Base-by-base conservation (phyloP, 2,329 filamentous ascomycete genomes). In the Ophiosphaerella korrae region DNA sequence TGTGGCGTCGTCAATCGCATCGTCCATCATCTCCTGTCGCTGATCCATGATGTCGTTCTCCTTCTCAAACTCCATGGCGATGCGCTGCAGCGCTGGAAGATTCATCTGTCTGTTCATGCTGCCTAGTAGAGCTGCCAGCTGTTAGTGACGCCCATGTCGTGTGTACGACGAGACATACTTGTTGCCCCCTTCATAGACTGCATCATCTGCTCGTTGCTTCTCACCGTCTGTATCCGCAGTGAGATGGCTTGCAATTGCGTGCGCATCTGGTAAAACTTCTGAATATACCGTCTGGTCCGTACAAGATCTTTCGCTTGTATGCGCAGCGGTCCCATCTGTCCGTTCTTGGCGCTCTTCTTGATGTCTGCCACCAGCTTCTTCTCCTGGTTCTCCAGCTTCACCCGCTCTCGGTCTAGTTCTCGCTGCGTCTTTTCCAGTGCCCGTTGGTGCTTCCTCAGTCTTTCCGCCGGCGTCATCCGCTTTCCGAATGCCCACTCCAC, bases 41-140 rank as follows among this genome's bases (percentile, higher is more conserved):
- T 97, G 92, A 65, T 99, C 94, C 94, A 99, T 99, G 52, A 99
- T 92, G 68, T 97, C 94, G 76, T 97, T 99, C 76, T 99, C 94
- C 67, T 90, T 88, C 77, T 99, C 94, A 67, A 99, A 99, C 70
- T 99, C 94, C 92, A 97, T 96, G 16, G 94, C 93, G 71, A 99
- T 99, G 50, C 93, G 86, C 74, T 97, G 93, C 31, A 99, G 80
- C 14, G 92, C 92, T 0, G 94, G 94, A 2, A 99, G 85, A 71
- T 99, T 97, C 92, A 97, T 97, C 58, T 90, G 90, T 59, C 89
- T 84, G 75, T 99, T 99, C 94, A 99, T 99, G 78, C 89, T 95
- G 47, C 92, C 92, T 7, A 99, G 80, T 2, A 96, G 87, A 75
- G 88, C 87, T 73, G 51, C 31, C 7, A 12, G 8, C 8, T 26